Base-by-base conservation (phyloP, 257 asterid species). In the Solanum pimpinellifolium region DNA sequence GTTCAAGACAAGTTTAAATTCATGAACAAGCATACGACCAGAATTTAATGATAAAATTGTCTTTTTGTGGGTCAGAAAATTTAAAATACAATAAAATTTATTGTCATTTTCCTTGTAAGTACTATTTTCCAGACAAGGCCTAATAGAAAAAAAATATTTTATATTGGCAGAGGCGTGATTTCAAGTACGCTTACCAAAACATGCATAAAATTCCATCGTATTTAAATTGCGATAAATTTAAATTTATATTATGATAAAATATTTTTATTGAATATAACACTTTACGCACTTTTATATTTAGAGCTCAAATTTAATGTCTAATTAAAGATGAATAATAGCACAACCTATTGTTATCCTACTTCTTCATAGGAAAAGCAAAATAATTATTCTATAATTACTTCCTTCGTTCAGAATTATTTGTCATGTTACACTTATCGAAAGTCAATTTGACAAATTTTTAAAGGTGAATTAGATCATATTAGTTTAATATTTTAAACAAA, bases 141-240 rank as follows among this genome's bases (percentile, higher is more conserved):
- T 56, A 91, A 47, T 88, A 70, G 42, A 87, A 91, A 89, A 83
- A 65, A 89, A 89, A 33, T 33, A 33, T 90, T 72, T 90, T 66
- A 73, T 73, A 23, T 92, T 89, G 89, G 91, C 92, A 92, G 94
- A 92, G 89, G 90, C 89, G 88, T 91, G 92, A 90, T 86, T 74
- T 87, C 86, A 86, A 89, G 87, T 85, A 82, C 88, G 31, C 33
- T 74, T 84, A 74, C 89, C 89, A 85, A 89, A 83, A 78, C 83
- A 90, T 76, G 33, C 16, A 80, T 31, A 21, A 72, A 35, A 56
- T 56, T 56, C 2, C 4, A 18, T n/a, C 2, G 11, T 18, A 10
- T 18, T 23, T 0, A 7, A 56, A 56, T 18, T 10, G 0, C 0
- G 1, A 7, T 4, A 18, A 56, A 56, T 56, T 60, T 60, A 0